Evolutionary conservation across 2,329 filamentous ascomycete genomes (phyloP).

Genomic region (Scytalidium lignicola): DNA sequence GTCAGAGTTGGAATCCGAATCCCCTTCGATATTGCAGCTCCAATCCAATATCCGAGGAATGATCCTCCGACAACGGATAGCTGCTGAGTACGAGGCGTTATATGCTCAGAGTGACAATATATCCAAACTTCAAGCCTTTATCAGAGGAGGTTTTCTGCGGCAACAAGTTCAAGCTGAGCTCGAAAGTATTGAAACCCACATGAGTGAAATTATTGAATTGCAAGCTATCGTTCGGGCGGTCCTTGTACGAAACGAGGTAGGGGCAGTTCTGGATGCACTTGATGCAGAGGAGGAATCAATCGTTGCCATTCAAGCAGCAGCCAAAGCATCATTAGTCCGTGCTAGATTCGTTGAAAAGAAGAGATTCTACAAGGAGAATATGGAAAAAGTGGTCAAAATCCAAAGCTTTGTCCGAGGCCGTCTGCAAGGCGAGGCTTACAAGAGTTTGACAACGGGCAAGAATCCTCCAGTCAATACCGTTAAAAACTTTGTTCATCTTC

Average conservation of each 20-base stretch:
- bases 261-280: conserved; percentile 67
- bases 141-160: conserved; percentile 61
- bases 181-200: conserved; percentile 63
- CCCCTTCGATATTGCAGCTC: conserved; percentile 42
- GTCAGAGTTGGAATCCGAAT: conserved; percentile 41
- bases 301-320: conserved; percentile 67
- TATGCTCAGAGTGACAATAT: conserved; percentile 52
- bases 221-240: conserved; percentile 77
- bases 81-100: conserved; percentile 48
- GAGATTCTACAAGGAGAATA: conserved; percentile 88
- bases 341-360: conserved; percentile 77
- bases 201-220: conserved; percentile 60
- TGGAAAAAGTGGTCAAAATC: conserved; percentile 98
- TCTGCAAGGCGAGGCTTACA: conserved; percentile 96
- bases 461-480: conserved; percentile 95
- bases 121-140: conserved; percentile 59
- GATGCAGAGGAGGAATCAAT: conserved; percentile 79
- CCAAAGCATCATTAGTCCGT: conserved; percentile 70
- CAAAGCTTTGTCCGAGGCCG: conserved; percentile 94
- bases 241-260: conserved; percentile 69
- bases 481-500: conserved; percentile 94
- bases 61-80: conserved; percentile 48
- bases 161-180: conserved; percentile 58
- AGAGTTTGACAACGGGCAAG: conserved; percentile 91
- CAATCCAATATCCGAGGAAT: conserved; percentile 59